Percentiles rank a stretch among this genome's conserved stretches.
phyloP scores from a whole-genome alignment of 176 grass and related monocot species.

The Pharus latifolius region DNA sequence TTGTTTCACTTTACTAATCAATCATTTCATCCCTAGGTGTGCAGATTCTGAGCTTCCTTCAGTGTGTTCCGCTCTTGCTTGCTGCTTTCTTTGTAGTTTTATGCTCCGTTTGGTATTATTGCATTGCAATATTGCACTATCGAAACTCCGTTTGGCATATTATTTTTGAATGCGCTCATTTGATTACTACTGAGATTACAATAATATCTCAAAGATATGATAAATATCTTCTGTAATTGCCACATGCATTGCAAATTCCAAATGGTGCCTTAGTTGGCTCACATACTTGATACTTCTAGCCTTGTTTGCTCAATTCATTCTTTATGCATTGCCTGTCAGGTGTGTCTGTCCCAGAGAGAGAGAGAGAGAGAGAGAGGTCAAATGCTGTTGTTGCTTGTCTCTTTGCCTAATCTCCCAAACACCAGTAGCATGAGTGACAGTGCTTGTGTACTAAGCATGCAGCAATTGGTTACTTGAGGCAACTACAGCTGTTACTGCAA shows the following conservation, averaged over 20 bases:
- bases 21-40: neutral
- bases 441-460: neutral
- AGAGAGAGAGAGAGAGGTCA: neutral
- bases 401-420: neutral
- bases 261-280: neutral
- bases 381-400: neutral
- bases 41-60: neutral
- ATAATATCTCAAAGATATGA: too few relatives aligned
- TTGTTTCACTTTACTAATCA: slow-evolving; percentile 2
- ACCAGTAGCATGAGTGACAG: slow-evolving; percentile 4
- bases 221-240: too few relatives aligned
- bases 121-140: too few relatives aligned
- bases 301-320: neutral
- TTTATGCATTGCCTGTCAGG: neutral
- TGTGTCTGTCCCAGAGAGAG: neutral
- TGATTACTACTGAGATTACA: too few relatives aligned
- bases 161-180: too few relatives aligned
- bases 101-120: too few relatives aligned
- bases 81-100: neutral
- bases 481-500: neutral
- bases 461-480: neutral
- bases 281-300: neutral
- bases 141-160: too few relatives aligned
- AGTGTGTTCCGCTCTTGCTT: neutral
- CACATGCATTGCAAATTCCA: too few relatives aligned